These are phyloP conservation scores for Sanguinoderma infundibulare DNA, from an alignment of 1,284 basidiomycete species.

Conservation along the genomic window DNA sequence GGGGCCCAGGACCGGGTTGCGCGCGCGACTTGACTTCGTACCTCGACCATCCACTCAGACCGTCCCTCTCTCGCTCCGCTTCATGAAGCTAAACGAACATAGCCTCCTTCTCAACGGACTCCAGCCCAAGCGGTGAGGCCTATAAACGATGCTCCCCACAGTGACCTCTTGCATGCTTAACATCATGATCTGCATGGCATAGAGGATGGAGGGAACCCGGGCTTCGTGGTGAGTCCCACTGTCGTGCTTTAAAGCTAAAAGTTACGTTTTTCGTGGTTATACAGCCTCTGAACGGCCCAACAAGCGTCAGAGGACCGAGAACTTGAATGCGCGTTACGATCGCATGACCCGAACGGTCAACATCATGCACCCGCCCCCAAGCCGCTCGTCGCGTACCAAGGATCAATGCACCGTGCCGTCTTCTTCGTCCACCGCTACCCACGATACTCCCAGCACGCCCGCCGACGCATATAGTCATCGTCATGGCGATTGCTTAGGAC, in stretches of 20 bases:
- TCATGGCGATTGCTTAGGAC: constrained; percentile 39
- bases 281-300: not conserved
- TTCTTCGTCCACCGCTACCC: constrained; percentile 39
- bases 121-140: constrained; percentile 14
- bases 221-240: constrained; percentile 2
- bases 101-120: constrained; percentile 19
- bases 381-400: constrained; percentile 21
- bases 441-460: constrained; percentile 47
- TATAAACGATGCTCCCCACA: not conserved
- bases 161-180: not conserved
- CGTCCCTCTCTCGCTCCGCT: not conserved
- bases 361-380: constrained; percentile 36
- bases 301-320: constrained; percentile 53
- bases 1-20: too few species aligned
- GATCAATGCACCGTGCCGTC: constrained; percentile 35
- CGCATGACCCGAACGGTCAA: constrained; percentile 65
- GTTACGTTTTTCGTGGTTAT: not conserved
- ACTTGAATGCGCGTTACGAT: constrained; percentile 66
- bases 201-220: not conserved
- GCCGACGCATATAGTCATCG: constrained; percentile 43
- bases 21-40: not conserved
- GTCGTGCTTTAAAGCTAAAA: too few species aligned
- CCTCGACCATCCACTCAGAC: not conserved
- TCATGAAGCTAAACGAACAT: constrained; percentile 3
- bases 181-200: too few species aligned